Conservation (phyloP, 176 grass and related monocot species). For the Musa troglodytarum region DNA sequence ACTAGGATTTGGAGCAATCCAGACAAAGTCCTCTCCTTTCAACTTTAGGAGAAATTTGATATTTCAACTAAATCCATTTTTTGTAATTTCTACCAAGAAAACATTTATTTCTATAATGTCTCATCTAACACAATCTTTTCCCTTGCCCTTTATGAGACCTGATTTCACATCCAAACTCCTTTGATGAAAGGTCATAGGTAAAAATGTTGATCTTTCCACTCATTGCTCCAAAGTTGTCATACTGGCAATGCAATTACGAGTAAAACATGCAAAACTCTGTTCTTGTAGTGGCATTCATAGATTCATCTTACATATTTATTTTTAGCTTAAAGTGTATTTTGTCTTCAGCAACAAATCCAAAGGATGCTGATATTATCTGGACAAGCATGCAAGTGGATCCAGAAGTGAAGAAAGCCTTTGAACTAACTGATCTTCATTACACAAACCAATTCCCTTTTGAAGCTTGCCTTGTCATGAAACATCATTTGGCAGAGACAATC, state of each 20-base stretch:
- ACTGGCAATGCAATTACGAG: neutral
- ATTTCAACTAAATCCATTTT: neutral
- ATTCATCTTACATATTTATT: neutral
- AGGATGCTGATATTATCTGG: constrained; percentile 90
- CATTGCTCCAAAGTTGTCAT: no score
- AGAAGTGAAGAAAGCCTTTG: constrained; percentile 64
- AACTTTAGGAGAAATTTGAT: neutral
- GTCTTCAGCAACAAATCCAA: constrained; percentile 61
- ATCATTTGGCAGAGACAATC: constrained; percentile 83
- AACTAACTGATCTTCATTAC: constrained; percentile 65
- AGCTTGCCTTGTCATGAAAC: constrained; percentile 97
- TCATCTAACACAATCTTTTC: no score
- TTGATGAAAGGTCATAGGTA: no score
- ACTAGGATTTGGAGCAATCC: no score
- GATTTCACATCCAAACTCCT: no score
- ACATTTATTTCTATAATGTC: neutral
- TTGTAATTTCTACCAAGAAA: neutral
- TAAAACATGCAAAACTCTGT: neutral
- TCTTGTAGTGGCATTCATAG: neutral
- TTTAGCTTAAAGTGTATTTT: constrained; percentile 3
- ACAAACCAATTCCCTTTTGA: constrained; percentile 95
- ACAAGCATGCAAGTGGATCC: constrained; percentile 80
- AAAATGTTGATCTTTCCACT: no score
- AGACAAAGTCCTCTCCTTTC: neutral
- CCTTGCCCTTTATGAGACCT: no score